These are phyloP conservation scores for Plasmodiophora brassicae DNA, from an alignment of 208 protist species.

Conservation along the genomic window DNA sequence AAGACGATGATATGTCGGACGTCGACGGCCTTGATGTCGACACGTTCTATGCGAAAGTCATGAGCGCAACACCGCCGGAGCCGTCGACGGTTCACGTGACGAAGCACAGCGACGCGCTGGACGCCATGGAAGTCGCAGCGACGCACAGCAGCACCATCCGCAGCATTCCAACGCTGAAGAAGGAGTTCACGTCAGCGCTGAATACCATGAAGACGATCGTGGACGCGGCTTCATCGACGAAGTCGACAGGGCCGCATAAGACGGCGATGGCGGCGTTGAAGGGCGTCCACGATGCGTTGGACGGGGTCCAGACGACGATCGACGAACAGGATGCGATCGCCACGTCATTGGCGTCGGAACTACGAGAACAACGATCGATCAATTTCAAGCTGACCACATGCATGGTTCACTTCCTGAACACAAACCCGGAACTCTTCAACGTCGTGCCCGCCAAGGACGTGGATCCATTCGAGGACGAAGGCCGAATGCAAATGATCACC, in stretches of 20 bases:
- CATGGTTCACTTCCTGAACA: too few relatives aligned
- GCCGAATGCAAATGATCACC: too few relatives aligned
- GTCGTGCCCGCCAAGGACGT: too few relatives aligned
- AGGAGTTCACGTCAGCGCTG: not conserved
- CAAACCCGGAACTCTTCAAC: too few relatives aligned
- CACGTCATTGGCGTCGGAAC: not conserved
- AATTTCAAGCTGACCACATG: slow-evolving; percentile 1
- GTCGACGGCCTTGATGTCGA: not conserved
- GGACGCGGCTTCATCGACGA: not conserved
- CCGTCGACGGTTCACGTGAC: not conserved
- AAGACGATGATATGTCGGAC: not conserved
- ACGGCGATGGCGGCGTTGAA: not conserved
- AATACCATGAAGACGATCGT: not conserved
- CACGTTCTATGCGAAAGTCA: not conserved
- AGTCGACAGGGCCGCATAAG: not conserved
- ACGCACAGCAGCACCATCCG: not conserved
- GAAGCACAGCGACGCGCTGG: not conserved
- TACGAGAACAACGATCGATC: not conserved
- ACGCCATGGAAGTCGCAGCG: not conserved
- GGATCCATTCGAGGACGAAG: too few relatives aligned
- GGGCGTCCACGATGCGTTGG: not conserved
- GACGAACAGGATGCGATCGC: not conserved
- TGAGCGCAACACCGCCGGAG: too few relatives aligned
- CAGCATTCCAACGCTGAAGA: not conserved
- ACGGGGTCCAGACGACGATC: not conserved